Conservation (phyloP, 129 eudicot genomes). For the Flaveria ramosissima region DNA sequence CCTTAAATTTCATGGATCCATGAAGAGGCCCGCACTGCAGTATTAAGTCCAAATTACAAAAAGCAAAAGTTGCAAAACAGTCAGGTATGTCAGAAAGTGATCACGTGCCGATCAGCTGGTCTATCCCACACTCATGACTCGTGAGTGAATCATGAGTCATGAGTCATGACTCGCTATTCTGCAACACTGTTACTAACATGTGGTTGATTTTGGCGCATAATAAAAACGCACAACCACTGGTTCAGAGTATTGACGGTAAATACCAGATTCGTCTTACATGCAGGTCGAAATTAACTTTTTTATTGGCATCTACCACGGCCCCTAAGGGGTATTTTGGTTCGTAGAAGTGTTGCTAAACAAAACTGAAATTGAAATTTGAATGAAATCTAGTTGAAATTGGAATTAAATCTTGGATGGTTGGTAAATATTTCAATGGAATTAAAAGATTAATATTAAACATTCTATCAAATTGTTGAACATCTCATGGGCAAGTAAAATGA, state of each 20-base stretch:
- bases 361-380: no score
- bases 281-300: constrained; percentile 12
- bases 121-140: constrained; percentile 4
- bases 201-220: constrained; percentile 8
- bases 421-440: no score
- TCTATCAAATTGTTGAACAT: no score
- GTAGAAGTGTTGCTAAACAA: no score
- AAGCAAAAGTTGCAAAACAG: background rate
- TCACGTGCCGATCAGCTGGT: constrained; percentile 32
- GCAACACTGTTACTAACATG: constrained; percentile 12
- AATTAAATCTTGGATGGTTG: no score
- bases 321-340: no score
- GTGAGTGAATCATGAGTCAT: background rate
- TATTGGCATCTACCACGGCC: no score
- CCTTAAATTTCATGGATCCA: constrained; percentile 26
- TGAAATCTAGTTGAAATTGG: no score
- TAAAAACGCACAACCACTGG: constrained; percentile 18
- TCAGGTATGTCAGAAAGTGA: constrained; percentile 23
- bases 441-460: no score
- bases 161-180: background rate
- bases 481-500: no score
- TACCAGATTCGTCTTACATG: background rate
- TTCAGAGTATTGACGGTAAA: background rate
- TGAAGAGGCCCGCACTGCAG: constrained; percentile 12
- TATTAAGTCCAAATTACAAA: constrained; percentile 22